Conservation (phyloP, 1,284 basidiomycete species). For the Cryptococcus maquisensis region DNA sequence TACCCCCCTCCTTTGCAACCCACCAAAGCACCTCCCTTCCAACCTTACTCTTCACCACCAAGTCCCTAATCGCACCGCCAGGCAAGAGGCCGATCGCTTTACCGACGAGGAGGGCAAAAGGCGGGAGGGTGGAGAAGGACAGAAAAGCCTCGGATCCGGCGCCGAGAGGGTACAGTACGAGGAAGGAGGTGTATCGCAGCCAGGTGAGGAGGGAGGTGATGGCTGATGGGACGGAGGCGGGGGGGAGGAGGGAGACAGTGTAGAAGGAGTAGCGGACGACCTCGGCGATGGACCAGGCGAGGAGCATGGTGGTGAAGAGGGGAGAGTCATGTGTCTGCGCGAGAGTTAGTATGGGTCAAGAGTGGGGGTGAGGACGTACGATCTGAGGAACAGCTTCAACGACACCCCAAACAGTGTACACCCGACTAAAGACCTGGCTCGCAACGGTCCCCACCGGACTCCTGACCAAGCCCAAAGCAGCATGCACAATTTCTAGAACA, state of each 20-base stretch:
- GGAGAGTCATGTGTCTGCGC: slow-evolving; percentile 50
- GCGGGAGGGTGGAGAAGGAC: slow-evolving; percentile 72
- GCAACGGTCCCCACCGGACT: slow-evolving; percentile 75
- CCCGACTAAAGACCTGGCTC: slow-evolving; percentile 79
- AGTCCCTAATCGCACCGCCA: slow-evolving; percentile 15
- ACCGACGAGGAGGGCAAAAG: slow-evolving; percentile 44
- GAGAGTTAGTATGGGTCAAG: background rate
- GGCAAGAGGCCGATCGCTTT: slow-evolving; percentile 11
- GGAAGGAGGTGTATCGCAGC: slow-evolving; percentile 81
- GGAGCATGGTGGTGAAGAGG: slow-evolving; percentile 82
- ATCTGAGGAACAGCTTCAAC: slow-evolving; percentile 57
- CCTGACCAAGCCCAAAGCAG: slow-evolving; percentile 74
- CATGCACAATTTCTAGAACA: slow-evolving; percentile 76
- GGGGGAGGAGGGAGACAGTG: slow-evolving; percentile 62
- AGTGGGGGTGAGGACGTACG: slow-evolving; percentile 3
- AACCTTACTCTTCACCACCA: slow-evolving; percentile 21
- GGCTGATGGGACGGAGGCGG: slow-evolving; percentile 60
- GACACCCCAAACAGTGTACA: slow-evolving; percentile 85
- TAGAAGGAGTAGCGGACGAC: slow-evolving; percentile 91
- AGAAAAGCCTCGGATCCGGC: slow-evolving; percentile 86
- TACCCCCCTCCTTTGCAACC: slow-evolving; percentile 22
- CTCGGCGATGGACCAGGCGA: slow-evolving; percentile 91
- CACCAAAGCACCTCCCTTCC: slow-evolving; percentile 33
- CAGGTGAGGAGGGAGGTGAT: slow-evolving; percentile 47
- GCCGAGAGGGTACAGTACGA: slow-evolving; percentile 85